Evolutionary conservation across 257 asterid species (phyloP), one percentile per base, ranked within the genome.

Genomic region (Striga asiatica): DNA sequence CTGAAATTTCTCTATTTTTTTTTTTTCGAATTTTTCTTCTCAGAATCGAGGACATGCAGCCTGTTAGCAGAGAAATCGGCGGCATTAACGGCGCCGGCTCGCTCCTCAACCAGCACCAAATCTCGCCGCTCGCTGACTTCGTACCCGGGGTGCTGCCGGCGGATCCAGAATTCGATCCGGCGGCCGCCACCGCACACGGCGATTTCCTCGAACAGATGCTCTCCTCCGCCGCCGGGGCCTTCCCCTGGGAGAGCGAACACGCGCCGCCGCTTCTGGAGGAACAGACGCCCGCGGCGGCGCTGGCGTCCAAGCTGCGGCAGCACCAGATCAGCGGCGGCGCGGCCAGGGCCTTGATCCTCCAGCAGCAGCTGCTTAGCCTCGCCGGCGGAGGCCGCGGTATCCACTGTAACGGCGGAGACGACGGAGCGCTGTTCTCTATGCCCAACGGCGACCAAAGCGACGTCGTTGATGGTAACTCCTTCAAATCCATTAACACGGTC

Each of bases 171-270:
- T 81, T 79, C 70, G 93, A 88, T 77, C 80, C 79, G 11, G 45
- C 77, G 11, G 45, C 70, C 22, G 43, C 83, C 43, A 64, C 91
- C 18, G n/a, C n/a, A n/a, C 81, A 78, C 32, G 93, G 81, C 25
- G 95, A 81, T 37, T 88, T 88, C 24, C 88, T 84, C 14, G 88
- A 88, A 21, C 97, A 88, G 60, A 78, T 88, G 74, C 78, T 84
- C 16, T 84, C 93, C 16, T 75, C 89, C 11, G 74, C 71, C 58
- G 56, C 73, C 38, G 53, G 71, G 32, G 47, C 65, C 65, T 67
- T 57, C 73, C 71, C 55, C 41, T 71, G 77, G 65, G 63, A 65
- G 4, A 77, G 73, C 29, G 81, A 69, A 51, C 71, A 60, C 0
- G 49, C 68, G 43, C 66, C 69, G 38, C 64, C 57, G 65, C 76